Evolutionary conservation across 441 rosid species (phyloP).

Genomic region (Adansonia rubrostipa): DNA sequence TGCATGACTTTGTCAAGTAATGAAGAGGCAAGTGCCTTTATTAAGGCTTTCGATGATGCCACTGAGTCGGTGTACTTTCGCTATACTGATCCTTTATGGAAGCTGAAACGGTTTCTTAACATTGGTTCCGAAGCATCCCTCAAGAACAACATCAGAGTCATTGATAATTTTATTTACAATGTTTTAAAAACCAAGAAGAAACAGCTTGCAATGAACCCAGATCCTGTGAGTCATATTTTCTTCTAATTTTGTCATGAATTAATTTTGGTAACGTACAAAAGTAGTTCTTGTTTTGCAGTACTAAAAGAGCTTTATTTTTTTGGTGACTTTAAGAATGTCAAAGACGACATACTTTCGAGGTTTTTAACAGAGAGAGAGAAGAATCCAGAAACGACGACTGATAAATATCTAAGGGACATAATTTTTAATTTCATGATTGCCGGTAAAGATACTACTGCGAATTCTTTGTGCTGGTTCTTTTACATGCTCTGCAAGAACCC

Average conservation of each 20-base stretch:
- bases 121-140: slow-evolving; percentile 41
- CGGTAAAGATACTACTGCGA: slow-evolving; percentile 76
- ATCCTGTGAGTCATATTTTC: slow-evolving; percentile 25
- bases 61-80: slow-evolving; percentile 54
- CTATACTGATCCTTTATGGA: slow-evolving; percentile 66
- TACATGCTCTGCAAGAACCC: slow-evolving; percentile 77
- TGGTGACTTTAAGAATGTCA: slow-evolving; percentile 45
- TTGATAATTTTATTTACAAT: slow-evolving; percentile 42
- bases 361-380: slow-evolving; percentile 61
- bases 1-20: slow-evolving; percentile 61
- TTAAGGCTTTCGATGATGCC: slow-evolving; percentile 75
- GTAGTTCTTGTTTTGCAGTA: not conserved
- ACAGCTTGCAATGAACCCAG: slow-evolving; percentile 31
- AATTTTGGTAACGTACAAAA: not conserved
- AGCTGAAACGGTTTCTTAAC: slow-evolving; percentile 36
- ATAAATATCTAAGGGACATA: slow-evolving; percentile 66
- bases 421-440: slow-evolving; percentile 74
- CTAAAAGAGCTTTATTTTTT: slow-evolving; percentile 14
- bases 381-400: slow-evolving; percentile 61
- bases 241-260: not conserved
- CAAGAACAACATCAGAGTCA: slow-evolving; percentile 25
- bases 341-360: slow-evolving; percentile 80
- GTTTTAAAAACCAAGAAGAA: slow-evolving; percentile 45
- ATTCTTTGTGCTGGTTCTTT: slow-evolving; percentile 36
- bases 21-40: too few relatives aligned